Conservation (phyloP, 805 yeast genomes). For the Yarrowia sp. region DNA sequence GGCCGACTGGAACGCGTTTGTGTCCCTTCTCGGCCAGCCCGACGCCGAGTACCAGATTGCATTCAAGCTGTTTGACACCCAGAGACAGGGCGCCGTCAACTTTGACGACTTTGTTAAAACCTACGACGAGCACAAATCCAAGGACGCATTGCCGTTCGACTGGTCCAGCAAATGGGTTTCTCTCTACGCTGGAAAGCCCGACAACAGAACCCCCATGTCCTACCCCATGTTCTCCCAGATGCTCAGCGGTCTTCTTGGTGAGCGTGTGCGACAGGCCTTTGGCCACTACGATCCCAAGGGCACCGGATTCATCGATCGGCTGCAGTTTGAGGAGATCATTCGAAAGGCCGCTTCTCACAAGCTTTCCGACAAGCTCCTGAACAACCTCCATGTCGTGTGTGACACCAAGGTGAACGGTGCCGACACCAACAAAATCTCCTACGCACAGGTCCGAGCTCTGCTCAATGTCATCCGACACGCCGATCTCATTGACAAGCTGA, state of each 20-base stretch:
- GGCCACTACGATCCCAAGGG: conserved; percentile 38
- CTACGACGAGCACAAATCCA: conserved; percentile 39
- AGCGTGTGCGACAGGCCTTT: conserved; percentile 48
- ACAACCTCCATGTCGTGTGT: conserved; percentile 40
- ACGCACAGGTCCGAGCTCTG: conserved; percentile 45
- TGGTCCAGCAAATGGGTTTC: conserved; percentile 45
- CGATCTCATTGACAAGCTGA: conserved; percentile 42
- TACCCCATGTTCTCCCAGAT: conserved; percentile 45
- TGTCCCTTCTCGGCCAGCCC: conserved; percentile 51
- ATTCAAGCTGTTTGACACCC: conserved; percentile 44
- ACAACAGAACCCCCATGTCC: conserved; percentile 40
- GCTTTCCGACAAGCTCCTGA: conserved; percentile 41
- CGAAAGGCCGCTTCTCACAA: conserved; percentile 42
- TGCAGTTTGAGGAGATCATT: conserved; percentile 42
- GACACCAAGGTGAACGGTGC: conserved; percentile 33
- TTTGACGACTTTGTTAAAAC: conserved; percentile 41
- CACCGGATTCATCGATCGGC: conserved; percentile 42
- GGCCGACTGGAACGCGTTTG: conserved; percentile 72
- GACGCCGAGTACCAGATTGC: conserved; percentile 55
- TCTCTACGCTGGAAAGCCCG: conserved; percentile 41
- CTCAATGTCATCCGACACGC: conserved; percentile 43
- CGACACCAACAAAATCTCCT: conserved; percentile 38
- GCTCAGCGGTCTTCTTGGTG: conserved; percentile 46
- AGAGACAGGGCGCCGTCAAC: conserved; percentile 33
- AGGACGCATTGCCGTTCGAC: conserved; percentile 42